A percentile compares a stretch with the other conserved stretches of the same genome.
Evolutionary conservation across 805 yeast genomes (phyloP).

Genomic region (Tanozyma kutaoensis): DNA sequence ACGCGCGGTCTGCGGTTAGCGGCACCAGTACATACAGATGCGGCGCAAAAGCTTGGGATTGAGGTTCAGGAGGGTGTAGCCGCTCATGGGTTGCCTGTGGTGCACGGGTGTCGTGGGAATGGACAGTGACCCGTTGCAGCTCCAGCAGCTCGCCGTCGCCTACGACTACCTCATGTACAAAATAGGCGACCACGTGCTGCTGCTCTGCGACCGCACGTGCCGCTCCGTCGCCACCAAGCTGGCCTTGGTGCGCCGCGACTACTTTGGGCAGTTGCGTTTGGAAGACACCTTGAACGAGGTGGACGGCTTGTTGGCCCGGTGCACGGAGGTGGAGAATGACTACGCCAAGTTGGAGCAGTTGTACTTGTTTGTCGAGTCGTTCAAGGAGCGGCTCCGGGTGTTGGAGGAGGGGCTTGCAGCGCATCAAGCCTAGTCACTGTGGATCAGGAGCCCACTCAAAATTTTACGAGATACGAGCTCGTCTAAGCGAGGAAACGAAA

Average conservation of each 20-base stretch:
- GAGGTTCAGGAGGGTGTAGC: too few relatives aligned
- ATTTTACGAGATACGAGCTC: too few relatives aligned
- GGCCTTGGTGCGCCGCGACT: constrained; percentile 10
- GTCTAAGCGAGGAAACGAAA: too few relatives aligned
- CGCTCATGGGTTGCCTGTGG: too few relatives aligned
- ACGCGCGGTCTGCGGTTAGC: constrained; percentile 54
- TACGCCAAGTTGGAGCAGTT: constrained; percentile 42
- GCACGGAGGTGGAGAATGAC: constrained; percentile 38
- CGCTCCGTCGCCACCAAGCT: constrained; percentile 19
- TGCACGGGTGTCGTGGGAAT: too few relatives aligned
- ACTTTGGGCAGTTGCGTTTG: constrained; percentile 12
- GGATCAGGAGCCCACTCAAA: too few relatives aligned
- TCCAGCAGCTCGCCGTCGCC: constrained; percentile 43
- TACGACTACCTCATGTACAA: constrained; percentile 55
- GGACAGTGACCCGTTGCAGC: constrained; percentile 60
- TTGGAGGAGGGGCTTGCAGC: too few relatives aligned
- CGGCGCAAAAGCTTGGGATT: constrained; percentile 29
- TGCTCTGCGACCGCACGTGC: constrained; percentile 28
- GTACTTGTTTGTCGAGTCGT: constrained; percentile 14
- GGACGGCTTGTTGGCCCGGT: constrained; percentile 24
- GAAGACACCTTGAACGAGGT: constrained; percentile 26
- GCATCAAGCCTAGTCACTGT: too few relatives aligned
- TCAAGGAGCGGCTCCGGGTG: constrained; percentile 6
- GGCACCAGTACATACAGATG: constrained; percentile 21
- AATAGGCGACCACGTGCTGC: constrained; percentile 41